These are phyloP conservation scores for Aureobasidium sp. DNA, from an alignment of 2,329 filamentous ascomycete species.

Conservation along the genomic window DNA sequence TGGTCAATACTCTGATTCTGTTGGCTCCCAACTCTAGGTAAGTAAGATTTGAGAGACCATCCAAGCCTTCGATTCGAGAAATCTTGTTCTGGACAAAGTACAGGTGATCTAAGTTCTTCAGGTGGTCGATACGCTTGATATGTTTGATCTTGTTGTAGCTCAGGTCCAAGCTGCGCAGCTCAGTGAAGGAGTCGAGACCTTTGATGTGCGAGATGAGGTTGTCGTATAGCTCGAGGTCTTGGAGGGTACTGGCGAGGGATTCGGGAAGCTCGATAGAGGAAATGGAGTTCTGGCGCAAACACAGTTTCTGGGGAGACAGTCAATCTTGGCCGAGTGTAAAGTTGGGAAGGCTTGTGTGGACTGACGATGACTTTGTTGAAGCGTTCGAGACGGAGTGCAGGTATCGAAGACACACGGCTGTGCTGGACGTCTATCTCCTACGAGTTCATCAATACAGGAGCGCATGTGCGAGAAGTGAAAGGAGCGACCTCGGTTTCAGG, in stretches of 20 bases:
- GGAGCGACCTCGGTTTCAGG: slow-evolving; percentile 43
- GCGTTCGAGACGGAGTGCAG: slow-evolving; percentile 70
- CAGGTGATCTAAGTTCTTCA: slow-evolving; percentile 71
- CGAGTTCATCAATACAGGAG: neutral
- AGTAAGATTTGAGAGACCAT: slow-evolving; percentile 63
- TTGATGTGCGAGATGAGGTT: slow-evolving; percentile 85
- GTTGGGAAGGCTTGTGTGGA: neutral
- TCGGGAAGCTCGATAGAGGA: slow-evolving; percentile 69
- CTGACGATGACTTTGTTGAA: slow-evolving; percentile 52
- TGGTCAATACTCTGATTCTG: slow-evolving; percentile 53
- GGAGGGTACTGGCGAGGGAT: slow-evolving; percentile 56
- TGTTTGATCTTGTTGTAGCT: slow-evolving; percentile 99
- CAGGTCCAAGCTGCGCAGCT: slow-evolving; percentile 75
- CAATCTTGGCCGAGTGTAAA: neutral
- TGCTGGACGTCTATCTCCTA: slow-evolving; percentile 88
- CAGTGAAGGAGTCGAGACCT: slow-evolving; percentile 68
- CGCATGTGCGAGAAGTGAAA: slow-evolving; percentile 43
- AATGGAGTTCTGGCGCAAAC: slow-evolving; percentile 89
- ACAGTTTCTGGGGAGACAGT: slow-evolving; percentile 52
- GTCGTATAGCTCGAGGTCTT: slow-evolving; percentile 92
- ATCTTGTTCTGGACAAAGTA: slow-evolving; percentile 97
- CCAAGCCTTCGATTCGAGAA: slow-evolving; percentile 73
- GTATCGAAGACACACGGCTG: slow-evolving; percentile 70
- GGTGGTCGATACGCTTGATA: slow-evolving; percentile 78
- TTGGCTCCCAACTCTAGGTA: slow-evolving; percentile 92